These are phyloP conservation scores for Leucaena leucocephala DNA, from an alignment of 306 rosid genomes.

Conservation along the genomic window DNA sequence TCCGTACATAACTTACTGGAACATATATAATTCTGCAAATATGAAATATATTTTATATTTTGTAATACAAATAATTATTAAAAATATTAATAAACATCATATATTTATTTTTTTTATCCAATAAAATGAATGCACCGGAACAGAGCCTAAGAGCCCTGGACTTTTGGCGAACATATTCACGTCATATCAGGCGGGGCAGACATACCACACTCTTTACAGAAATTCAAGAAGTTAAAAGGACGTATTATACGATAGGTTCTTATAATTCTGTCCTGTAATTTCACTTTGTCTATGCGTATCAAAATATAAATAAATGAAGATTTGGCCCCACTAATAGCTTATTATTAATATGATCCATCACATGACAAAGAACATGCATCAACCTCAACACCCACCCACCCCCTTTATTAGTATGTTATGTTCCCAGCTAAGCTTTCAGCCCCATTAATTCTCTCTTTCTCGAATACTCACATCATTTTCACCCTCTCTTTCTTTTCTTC, in stretches of 20 bases:
- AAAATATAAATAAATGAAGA: not conserved
- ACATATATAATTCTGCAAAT: no score
- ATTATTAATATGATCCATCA: not conserved
- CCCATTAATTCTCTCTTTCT: not conserved
- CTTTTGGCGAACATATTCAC: not conserved
- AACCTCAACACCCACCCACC: not conserved
- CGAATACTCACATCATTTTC: not conserved
- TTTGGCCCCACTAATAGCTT: not conserved
- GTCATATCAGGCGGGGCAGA: not conserved
- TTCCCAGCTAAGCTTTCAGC: not conserved
- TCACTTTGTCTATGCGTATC: not conserved
- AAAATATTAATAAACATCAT: no score
- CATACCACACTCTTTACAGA: not conserved
- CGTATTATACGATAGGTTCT: not conserved
- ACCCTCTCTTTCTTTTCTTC: not conserved
- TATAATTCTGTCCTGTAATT: not conserved
- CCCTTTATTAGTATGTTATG: no score
- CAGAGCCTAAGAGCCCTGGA: not conserved
- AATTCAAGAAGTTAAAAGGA: not conserved
- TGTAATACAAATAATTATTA: no score
- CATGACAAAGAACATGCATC: not conserved
- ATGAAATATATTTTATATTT: no score
- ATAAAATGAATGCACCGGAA: not conserved
- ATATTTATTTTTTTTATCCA: no score
- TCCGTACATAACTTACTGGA: no score